These are phyloP conservation scores for Rosa chinensis DNA, from an alignment of 306 rosid species.

Conservation along the genomic window DNA sequence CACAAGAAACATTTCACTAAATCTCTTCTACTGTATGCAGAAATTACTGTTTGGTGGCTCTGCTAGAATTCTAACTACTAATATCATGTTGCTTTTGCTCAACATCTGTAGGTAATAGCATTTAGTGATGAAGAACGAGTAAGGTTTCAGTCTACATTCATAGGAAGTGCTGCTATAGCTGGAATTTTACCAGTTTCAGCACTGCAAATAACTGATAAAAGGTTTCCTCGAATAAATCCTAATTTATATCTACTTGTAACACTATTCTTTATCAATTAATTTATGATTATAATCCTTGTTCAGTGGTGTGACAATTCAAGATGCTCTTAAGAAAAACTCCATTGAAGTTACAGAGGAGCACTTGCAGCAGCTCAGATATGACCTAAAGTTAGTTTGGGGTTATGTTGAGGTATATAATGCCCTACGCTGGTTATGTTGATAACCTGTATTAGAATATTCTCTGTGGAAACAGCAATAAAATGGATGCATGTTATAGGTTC, in stretches of 20 bases:
- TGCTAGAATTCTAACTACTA: no score
- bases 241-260: constrained; percentile 3
- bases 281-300: constrained; percentile 19
- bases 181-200: constrained; percentile 62
- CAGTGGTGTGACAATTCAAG: constrained; percentile 65
- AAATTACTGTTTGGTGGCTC: no score
- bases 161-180: constrained; percentile 89
- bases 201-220: constrained; percentile 71
- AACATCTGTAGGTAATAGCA: no score
- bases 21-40: no score
- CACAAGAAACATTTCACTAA: no score
- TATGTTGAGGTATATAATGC: constrained; percentile 77
- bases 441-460: not conserved
- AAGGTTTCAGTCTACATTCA: constrained; percentile 89
- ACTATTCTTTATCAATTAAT: constrained; percentile 13
- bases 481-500: not conserved
- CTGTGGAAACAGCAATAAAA: not conserved
- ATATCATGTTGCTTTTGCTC: no score
- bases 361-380: constrained; percentile 74
- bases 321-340: constrained; percentile 63
- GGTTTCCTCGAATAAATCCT: constrained; percentile 44
- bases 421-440: constrained; percentile 3
- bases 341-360: constrained; percentile 58
- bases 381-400: constrained; percentile 79
- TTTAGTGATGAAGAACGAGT: no score